Base-by-base conservation (phyloP, 345 rosid genomes). In the Mangifera indica region DNA sequence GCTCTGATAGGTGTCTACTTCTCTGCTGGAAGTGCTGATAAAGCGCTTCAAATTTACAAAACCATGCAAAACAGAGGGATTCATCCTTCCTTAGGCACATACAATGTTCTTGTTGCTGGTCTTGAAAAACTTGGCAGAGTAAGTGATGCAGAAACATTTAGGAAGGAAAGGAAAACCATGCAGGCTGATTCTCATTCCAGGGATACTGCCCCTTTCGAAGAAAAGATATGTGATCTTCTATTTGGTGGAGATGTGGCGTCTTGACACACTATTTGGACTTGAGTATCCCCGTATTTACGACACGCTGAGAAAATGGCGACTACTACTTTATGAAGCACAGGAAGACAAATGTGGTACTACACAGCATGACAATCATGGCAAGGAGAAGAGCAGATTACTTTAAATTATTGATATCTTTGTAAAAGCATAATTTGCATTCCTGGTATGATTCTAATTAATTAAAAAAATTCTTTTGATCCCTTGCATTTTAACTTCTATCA, bases 191-290 rank as follows among this genome's bases (percentile, higher is more conserved):
- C 73, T 66, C 73, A 75, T 77, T 42, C 71, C 55, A 60, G 56
- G 71, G 86, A 79, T 63, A 60, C 77, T 37, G 73, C 79, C 40
- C 46, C 80, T 7, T 17, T 63, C 29, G 85, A 84, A 57, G 87
- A 87, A 71, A 86, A 75, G 70, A 81, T 93, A n/a, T 91, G 98
- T 75, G 90, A 93, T 72, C 85, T 89, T 69, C 82, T 92, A 24
- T 92, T 84, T 84, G 87, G 83, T 64, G 66, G 62, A 60, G 74
- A 80, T 66, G 29, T 72, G 62, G 62, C 73, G 2, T 40, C 75
- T 62, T 74, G 75, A 77, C 18, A 14, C 14, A 29, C 37, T 64
- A 11, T 53, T 42, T 49, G 32, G 66, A 40, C 42, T 11, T 77
- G 53, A 42, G 51, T 49, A 25, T 55, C 68, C 34, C 44, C 37